phyloP scores from a whole-genome alignment of 2,329 filamentous ascomycete species.

The Colletotrichum karsti region DNA sequence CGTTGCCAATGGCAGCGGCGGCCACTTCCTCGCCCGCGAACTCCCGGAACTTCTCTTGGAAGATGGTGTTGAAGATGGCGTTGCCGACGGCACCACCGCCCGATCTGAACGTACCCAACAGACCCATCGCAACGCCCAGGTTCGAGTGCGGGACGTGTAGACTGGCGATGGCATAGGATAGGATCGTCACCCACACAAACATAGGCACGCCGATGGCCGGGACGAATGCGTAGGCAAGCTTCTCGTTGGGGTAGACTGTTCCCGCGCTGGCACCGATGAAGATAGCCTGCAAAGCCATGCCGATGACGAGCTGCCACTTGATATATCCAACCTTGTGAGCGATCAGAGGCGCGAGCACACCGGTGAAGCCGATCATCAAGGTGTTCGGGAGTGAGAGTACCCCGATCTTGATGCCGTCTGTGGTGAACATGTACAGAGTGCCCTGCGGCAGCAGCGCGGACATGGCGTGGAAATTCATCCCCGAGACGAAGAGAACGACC shows the following conservation, averaged over 20 bases:
- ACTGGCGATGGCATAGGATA: conserved; percentile 38
- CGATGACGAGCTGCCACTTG: conserved; percentile 38
- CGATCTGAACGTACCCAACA: conserved; percentile 40
- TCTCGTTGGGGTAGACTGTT: conserved; percentile 36
- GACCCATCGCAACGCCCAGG: conserved; percentile 38
- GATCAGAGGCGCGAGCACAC: conserved; percentile 36
- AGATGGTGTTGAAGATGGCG: conserved; percentile 43
- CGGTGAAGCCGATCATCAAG: conserved; percentile 15
- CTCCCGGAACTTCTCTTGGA: conserved; percentile 29
- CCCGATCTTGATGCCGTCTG: conserved; percentile 37
- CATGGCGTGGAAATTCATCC: conserved; percentile 39
- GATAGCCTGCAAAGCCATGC: conserved; percentile 37
- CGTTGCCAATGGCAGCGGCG: conserved; percentile 35
- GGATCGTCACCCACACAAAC: conserved; percentile 41
- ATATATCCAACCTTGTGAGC: conserved; percentile 41
- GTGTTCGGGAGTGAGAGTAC: conserved; percentile 15
- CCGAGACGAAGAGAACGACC: conserved; percentile 40
- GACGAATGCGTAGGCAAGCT: conserved; percentile 38
- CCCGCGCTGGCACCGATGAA: conserved; percentile 38
- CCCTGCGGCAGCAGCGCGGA: conserved; percentile 38
- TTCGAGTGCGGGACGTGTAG: conserved; percentile 40
- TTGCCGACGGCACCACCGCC: conserved; percentile 42
- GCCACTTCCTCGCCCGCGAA: conserved; percentile 37
- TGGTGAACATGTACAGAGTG: conserved; percentile 41
- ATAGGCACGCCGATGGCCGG: conserved; percentile 40